These are phyloP conservation scores for Globisporangium acanthophoron DNA, from an alignment of 352 stramenopile genomes.

Conservation along the genomic window DNA sequence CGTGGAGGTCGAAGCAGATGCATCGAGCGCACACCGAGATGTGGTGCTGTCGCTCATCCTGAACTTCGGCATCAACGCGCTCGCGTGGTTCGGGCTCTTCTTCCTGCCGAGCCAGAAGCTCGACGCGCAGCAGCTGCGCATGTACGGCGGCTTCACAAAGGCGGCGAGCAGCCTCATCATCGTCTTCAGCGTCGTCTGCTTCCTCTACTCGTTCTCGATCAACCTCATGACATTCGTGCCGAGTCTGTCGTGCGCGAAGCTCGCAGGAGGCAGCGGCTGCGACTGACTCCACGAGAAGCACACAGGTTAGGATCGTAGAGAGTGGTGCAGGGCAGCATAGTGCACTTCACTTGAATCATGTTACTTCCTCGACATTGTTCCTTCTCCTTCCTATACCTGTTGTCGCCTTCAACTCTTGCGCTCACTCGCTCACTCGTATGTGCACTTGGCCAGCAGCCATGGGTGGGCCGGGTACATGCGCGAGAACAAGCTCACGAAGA, in stretches of 20 bases:
- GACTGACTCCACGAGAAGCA: neutral
- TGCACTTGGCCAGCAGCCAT: conserved; percentile 76
- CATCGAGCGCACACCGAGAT: conserved; percentile 7
- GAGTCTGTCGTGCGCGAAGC: conserved; percentile 1
- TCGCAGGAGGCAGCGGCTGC: conserved; percentile 2
- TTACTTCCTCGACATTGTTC: no score
- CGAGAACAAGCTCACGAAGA: conserved; percentile 80
- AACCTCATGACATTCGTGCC: conserved; percentile 16
- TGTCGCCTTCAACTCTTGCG: neutral
- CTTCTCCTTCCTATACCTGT: neutral
- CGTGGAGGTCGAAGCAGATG: conserved; percentile 14
- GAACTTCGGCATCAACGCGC: conserved; percentile 28
- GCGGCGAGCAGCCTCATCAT: conserved; percentile 12
- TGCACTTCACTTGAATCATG: neutral
- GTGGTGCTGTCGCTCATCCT: conserved; percentile 24
- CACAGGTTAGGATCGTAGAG: no score
- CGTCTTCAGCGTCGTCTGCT: conserved; percentile 7
- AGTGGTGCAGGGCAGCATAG: no score
- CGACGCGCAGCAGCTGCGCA: conserved; percentile 60
- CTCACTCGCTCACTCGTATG: conserved; percentile 15
- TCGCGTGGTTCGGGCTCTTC: conserved; percentile 21
- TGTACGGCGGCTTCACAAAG: conserved; percentile 61
- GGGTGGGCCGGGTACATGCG: conserved; percentile 76
- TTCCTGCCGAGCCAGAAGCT: conserved; percentile 52
- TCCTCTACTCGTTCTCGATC: conserved; percentile 12